Conservation (phyloP, 2,329 filamentous ascomycete species). For the Penicillium sumatraense region DNA sequence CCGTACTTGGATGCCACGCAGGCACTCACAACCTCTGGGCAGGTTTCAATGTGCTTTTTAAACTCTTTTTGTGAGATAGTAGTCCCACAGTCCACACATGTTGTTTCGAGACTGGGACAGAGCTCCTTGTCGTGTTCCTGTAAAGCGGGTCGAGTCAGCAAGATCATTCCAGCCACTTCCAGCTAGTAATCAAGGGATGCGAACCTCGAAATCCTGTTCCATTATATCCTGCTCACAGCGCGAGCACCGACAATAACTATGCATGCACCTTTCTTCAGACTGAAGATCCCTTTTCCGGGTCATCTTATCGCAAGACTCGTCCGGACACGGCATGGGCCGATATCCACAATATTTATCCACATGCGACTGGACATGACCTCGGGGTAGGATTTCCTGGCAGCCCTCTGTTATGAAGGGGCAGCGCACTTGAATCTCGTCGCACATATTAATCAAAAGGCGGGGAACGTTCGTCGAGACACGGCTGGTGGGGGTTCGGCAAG, state of each 20-base stretch:
- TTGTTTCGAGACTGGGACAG: constrained; percentile 41
- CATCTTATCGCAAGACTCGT: constrained; percentile 53
- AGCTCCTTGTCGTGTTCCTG: constrained; percentile 43
- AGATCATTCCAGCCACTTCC: not conserved
- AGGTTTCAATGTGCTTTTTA: constrained; percentile 42
- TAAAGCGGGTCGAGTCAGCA: constrained; percentile 7
- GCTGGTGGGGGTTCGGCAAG: constrained; percentile 56
- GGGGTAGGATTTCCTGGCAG: constrained; percentile 58
- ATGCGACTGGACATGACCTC: constrained; percentile 63
- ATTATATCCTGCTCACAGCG: constrained; percentile 59
- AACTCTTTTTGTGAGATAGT: constrained; percentile 38
- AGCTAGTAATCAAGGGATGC: constrained; percentile 11
- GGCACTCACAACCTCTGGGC: constrained; percentile 40
- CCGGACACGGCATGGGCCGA: constrained; percentile 58
- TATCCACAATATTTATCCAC: constrained; percentile 65
- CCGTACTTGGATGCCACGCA: constrained; percentile 49
- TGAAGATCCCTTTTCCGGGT: constrained; percentile 62
- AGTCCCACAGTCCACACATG: constrained; percentile 43
- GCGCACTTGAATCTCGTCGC: constrained; percentile 63
- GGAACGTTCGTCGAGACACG: constrained; percentile 51
- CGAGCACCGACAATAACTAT: constrained; percentile 57
- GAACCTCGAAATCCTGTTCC: constrained; percentile 58
- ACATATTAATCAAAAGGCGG: constrained; percentile 63
- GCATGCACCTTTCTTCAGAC: constrained; percentile 55
- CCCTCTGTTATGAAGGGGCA: constrained; percentile 62